Base-by-base conservation (phyloP, 768 basidiomycete species). In the Baorangia bicolor region DNA sequence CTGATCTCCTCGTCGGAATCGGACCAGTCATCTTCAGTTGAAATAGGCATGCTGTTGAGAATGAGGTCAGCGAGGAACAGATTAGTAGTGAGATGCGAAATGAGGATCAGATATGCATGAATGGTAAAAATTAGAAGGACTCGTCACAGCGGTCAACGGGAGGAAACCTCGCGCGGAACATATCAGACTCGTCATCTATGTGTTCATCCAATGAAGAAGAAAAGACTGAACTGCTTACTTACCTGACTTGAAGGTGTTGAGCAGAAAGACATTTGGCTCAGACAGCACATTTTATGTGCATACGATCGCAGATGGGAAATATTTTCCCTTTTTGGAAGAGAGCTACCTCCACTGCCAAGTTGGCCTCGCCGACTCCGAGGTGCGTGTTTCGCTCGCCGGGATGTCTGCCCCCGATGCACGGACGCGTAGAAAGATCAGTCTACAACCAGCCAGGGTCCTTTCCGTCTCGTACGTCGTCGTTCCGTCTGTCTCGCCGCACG, bases 71-170 rank as follows among this genome's bases (percentile, higher is more conserved):
- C 31, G 47, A 63, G 53, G 51, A 49, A 49, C 18, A 20, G 18
- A 0, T 23, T 10, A 16, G 16, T 14, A 60, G 53, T 33, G 58
- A 43, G 43, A 53, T 25, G 41, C 2, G 42, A 49, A 47, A 41
- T 12, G 51, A 68, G 64, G 65, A 74, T 92, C 92, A 93, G 92
- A 76, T 78, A 87, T 78, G 90, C 92, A 93, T 94, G 92, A 94
- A 94, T 93, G 90, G 91, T 88, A 88, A 76, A 78, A 66, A 56
- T 72, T 75, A 73, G 69, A 74, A 71, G 56, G 77, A 75, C 64
- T 92, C 90, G 82, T 91, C 90, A 87, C 67, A 58, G 77, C 61
- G 55, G 42, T 74, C 70, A 55, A 62, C 62, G 73, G 70, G 78
- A 81, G 83, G 85, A 83, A 85, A 81, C 85, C 85, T 81, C 77